Evolutionary conservation across 768 basidiomycete species (phyloP), one percentile per base, ranked within the genome.

Genomic region (Gyrodon lividus): DNA sequence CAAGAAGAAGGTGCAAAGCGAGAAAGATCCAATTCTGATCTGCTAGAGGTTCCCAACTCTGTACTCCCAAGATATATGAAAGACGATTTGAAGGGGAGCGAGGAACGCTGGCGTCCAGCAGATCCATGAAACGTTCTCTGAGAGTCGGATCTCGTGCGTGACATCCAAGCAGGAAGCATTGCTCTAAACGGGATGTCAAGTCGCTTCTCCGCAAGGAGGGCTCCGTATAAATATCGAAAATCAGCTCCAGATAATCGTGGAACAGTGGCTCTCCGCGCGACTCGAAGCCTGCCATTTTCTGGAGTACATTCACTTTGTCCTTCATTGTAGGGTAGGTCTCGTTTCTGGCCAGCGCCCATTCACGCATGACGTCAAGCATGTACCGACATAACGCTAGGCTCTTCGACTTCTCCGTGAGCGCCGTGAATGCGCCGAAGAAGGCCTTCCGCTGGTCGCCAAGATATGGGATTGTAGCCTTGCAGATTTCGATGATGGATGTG

Each of bases 21-120:
- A 98, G 78, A 58, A 89, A 86, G 30, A 95, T 86, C 97, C 97
- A 99, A 61, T 97, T 92, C 48, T 89, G 83, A 54, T 96, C 93
- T 2, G 90, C 83, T 17, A 99, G 71, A 2, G 86, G 82, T 50
- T 98, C 97, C 97, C 97, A 99, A 60, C 78, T 92, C 69, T 98
- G 96, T 14, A 95, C 87, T 22, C 89, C 93, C 34, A 96, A 75
- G 56, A 98, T 84, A 67, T 95, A 98, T 35, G 88, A 86, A 42
- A 99, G 69, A 23, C 97, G 87, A 52, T 80, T 84, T 51, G 82
- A 81, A 10, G 97, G 77, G 1, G 88, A 86, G 30, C 88, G 83
- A 28, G 95, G 91, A 44, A 98, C 82, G 63, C 88, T 95, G 60
- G 83, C 76, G 60, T 98, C 95, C 56, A 98, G 75, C 38, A 97